Percentiles rank a stretch among this genome's conserved stretches.
Conservation (phyloP, 495 filamentous ascomycete species). For the Parathielavia hyrcaniae region DNA sequence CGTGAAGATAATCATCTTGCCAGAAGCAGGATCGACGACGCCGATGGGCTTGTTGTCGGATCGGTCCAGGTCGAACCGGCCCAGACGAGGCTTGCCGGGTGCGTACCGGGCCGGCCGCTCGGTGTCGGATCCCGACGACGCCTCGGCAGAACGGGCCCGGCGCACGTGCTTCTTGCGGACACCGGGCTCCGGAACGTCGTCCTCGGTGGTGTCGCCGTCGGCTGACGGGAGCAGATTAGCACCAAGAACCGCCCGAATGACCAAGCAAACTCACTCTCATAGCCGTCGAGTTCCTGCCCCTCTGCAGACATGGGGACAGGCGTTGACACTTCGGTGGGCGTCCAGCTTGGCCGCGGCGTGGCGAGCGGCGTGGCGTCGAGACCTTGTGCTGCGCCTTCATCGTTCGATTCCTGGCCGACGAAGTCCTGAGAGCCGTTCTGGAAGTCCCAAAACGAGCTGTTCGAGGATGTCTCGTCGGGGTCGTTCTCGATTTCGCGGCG, state of each 20-base stretch:
- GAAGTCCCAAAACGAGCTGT: slow-evolving; percentile 44
- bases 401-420: slow-evolving; percentile 28
- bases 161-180: slow-evolving; percentile 52
- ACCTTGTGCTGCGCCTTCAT: slow-evolving; percentile 21
- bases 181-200: slow-evolving; percentile 57
- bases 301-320: slow-evolving; percentile 44
- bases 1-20: slow-evolving; percentile 63
- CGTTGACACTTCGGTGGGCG: slow-evolving; percentile 36
- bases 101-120: slow-evolving; percentile 34
- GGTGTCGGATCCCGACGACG: slow-evolving; percentile 43
- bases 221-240: slow-evolving; percentile 56
- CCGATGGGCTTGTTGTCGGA: slow-evolving; percentile 65
- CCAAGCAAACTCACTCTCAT: slow-evolving; percentile 61
- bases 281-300: slow-evolving; percentile 59
- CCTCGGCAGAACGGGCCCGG: slow-evolving; percentile 34
- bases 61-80: slow-evolving; percentile 49
- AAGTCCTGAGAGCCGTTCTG: slow-evolving; percentile 27
- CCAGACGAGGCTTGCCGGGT: slow-evolving; percentile 44
- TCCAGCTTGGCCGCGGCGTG: slow-evolving; percentile 45
- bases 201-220: slow-evolving; percentile 82
- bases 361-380: slow-evolving; percentile 29
- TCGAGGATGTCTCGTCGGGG: slow-evolving; percentile 40
- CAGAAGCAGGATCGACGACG: slow-evolving; percentile 61
- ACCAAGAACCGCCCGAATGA: slow-evolving; percentile 25
- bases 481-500: slow-evolving; percentile 62